phyloP scores from a whole-genome alignment of 2,329 filamentous ascomycete species.

The Nemania sp. region DNA sequence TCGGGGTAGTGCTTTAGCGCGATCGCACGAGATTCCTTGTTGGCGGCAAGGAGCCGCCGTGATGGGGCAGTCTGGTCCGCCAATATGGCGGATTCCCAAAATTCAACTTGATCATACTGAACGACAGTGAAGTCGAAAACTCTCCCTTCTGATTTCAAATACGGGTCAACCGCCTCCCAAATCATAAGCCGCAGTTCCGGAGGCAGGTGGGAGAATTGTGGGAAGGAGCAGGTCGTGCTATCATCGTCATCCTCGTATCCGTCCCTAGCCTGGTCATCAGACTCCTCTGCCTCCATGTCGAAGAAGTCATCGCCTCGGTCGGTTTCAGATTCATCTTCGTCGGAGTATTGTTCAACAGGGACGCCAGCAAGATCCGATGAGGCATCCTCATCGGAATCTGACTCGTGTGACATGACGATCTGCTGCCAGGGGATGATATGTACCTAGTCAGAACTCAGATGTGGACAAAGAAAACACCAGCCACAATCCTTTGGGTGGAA shows the following conservation, averaged over 20 bases:
- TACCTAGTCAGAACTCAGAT: neutral
- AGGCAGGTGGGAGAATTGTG: conserved; percentile 41
- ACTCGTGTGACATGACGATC: conserved; percentile 32
- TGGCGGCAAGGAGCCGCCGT: conserved; percentile 37
- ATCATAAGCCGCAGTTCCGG: conserved; percentile 41
- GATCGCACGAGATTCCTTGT: conserved; percentile 40
- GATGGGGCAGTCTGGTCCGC: conserved; percentile 37
- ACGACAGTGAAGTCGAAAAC: conserved; percentile 27
- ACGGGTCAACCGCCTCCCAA: conserved; percentile 42
- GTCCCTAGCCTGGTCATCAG: conserved; percentile 28
- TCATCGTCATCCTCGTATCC: conserved; percentile 16
- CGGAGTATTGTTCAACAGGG: conserved; percentile 5
- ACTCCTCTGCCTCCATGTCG: conserved; percentile 40
- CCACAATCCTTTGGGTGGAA: neutral
- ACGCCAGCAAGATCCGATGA: conserved; percentile 11
- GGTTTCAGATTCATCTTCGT: conserved; percentile 28
- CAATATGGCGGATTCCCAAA: conserved; percentile 30
- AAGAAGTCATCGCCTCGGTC: conserved; percentile 31
- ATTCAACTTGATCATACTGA: neutral
- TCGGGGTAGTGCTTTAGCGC: conserved; percentile 41
- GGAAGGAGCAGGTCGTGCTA: conserved; percentile 31
- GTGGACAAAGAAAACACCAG: neutral
- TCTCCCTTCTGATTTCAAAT: conserved; percentile 35
- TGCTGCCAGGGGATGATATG: neutral
- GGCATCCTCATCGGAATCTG: conserved; percentile 27